A percentile compares a stretch with the other conserved stretches of the same genome.
phyloP scores from a whole-genome alignment of 2,329 filamentous ascomycete species.

The Cercospora sojina region DNA sequence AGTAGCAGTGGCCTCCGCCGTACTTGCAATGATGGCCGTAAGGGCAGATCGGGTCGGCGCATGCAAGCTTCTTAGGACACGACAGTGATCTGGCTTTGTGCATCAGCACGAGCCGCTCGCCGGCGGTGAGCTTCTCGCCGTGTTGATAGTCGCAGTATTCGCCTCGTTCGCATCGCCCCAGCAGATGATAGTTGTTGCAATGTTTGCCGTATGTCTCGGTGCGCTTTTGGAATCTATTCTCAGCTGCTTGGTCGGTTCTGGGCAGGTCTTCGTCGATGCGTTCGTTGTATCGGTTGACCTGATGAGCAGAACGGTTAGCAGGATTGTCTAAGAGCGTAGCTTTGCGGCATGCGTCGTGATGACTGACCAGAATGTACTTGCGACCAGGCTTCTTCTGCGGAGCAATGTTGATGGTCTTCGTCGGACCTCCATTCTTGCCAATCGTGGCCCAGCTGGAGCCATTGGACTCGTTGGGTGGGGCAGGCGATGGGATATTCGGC shows the following conservation, averaged over 20 bases:
- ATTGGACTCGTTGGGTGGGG: constrained; percentile 23
- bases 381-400: constrained; percentile 33
- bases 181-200: constrained; percentile 42
- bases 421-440: constrained; percentile 39
- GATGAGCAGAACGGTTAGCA: background rate
- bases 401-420: constrained; percentile 44
- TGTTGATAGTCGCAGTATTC: constrained; percentile 47
- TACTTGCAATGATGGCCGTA: constrained; percentile 45
- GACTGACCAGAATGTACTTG: constrained; percentile 39
- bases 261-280: constrained; percentile 45
- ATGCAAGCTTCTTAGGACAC: constrained; percentile 36
- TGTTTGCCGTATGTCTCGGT: constrained; percentile 36
- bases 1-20: constrained; percentile 38
- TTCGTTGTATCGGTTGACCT: constrained; percentile 43
- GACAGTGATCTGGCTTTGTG: constrained; percentile 44
- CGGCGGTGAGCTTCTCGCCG: constrained; percentile 40
- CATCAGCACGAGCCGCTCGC: constrained; percentile 43
- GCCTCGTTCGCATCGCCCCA: constrained; percentile 42
- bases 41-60: constrained; percentile 36
- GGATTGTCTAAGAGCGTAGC: too few species aligned
- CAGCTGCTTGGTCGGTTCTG: constrained; percentile 31
- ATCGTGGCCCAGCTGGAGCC: constrained; percentile 42
- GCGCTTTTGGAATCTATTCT: constrained; percentile 33
- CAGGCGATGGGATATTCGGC: constrained; percentile 26
- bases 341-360: background rate